Base-by-base conservation (phyloP, 306 rosid genomes). In the Ormosia semicastrata region DNA sequence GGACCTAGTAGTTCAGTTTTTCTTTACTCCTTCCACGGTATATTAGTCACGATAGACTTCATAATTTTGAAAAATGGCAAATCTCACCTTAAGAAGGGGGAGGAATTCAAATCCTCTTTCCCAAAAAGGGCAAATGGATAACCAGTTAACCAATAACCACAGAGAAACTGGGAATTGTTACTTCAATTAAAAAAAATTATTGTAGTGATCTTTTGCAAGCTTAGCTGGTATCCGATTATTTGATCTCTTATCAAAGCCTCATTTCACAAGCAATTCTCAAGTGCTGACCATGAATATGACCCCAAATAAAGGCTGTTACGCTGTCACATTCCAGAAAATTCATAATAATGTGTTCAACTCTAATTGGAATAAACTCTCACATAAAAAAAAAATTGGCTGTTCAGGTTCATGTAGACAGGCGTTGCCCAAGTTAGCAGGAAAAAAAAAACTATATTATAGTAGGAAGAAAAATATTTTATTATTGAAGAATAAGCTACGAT, bases 391-490 rank as follows among this genome's bases (percentile, higher is more conserved):
- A 24, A 24, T 24, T 64, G 41, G 13, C 37, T 71, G 54, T 46
- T 56, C 62, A 41, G 71, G 81, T 75, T 75, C 81, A 75, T 82
- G 39, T 37, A 46, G 72, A 68, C 49, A 67, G 54, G 77, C 37
- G 43, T 66, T 82, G 5, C 40, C 46, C 3, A 58, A 73, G 17
- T 66, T 13, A 11, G 32, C 50, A 12, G 2, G 8, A 14, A 50
- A 30, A 24, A 24, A 24, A 24, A 11, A 44, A 40, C 5, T 9
- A 41, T 40, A 40, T 72, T 47, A 63, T 29, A 32, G 8, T 32
- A 46, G 7, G 24, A 41, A 75, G 17, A 29, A 30, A 66, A 75
- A 66, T 83, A 71, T 39, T 62, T 70, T 77, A 52, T 43, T 13
- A 30, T 37, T 30, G n/a, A 52, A 69, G 39, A 32, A 32, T 34